Evolutionary conservation across 164 flowering plant genomes (phyloP).

Genomic region (Amborella trichopoda): DNA sequence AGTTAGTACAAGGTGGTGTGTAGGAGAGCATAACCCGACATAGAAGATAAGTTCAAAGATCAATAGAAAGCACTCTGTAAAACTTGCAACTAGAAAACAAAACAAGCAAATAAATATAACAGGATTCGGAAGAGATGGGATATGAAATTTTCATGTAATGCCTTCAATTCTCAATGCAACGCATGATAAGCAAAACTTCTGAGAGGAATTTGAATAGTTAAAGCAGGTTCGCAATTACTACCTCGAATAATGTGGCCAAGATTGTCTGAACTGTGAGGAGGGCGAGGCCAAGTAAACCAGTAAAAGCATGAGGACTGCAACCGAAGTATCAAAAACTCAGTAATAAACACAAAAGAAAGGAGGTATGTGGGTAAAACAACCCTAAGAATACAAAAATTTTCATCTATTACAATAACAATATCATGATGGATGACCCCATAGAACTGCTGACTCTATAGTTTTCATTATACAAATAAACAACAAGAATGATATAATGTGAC

Average conservation of each 20-base stretch:
- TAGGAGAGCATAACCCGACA: not conserved
- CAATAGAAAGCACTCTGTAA: not conserved
- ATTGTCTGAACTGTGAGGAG: slow-evolving; percentile 61
- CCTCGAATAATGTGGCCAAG: slow-evolving; percentile 74
- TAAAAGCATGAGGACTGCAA: slow-evolving; percentile 82
- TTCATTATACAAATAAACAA: no score
- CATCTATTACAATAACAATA: no score
- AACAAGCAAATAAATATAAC: not conserved
- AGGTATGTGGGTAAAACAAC: no score
- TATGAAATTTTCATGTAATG: not conserved
- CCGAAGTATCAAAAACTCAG: no score
- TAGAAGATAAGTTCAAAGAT: not conserved
- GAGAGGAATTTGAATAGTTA: not conserved
- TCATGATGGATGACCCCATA: no score
- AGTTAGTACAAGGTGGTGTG: no score
- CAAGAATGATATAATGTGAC: no score
- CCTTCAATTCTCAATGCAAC: not conserved
- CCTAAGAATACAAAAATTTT: no score
- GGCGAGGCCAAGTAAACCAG: slow-evolving; percentile 65
- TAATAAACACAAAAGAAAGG: no score
- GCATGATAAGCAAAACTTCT: not conserved
- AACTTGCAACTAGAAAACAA: not conserved
- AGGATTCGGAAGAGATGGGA: not conserved
- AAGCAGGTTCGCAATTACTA: slow-evolving; percentile 7
- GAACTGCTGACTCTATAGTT: no score